Evolutionary conservation across 140 eudicot species (phyloP).

Genomic region (Flaveria floridana): DNA sequence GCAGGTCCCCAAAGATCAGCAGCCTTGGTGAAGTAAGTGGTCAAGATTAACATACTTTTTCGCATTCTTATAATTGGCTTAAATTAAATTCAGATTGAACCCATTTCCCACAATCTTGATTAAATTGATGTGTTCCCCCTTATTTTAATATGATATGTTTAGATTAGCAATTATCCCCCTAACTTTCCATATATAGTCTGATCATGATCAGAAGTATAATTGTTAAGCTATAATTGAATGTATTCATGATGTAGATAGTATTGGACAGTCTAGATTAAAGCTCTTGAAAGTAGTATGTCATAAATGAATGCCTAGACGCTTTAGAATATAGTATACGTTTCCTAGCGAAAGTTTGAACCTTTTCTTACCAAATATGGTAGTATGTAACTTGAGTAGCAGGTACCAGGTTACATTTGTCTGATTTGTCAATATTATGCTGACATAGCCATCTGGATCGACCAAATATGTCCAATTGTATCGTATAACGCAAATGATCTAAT

Average conservation of each 20-base stretch:
- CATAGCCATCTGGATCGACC: not conserved
- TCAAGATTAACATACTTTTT: not conserved
- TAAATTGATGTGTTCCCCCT: not conserved
- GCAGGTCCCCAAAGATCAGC: conserved; percentile 61
- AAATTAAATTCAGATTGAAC: not conserved
- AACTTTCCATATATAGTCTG: not conserved
- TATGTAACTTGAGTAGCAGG: not conserved
- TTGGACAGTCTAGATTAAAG: not conserved
- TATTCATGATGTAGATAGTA: not conserved
- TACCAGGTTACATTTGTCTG: not conserved
- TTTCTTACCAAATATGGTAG: not conserved
- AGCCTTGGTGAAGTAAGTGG: conserved; percentile 70
- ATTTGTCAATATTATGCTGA: not conserved
- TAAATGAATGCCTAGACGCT: not conserved
- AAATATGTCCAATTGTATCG: not conserved
- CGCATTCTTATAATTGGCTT: not conserved
- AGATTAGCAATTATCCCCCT: not conserved
- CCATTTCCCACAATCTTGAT: not conserved
- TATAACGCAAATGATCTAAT: not conserved
- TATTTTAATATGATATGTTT: not conserved
- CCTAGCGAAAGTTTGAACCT: not conserved
- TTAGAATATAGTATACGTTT: not conserved
- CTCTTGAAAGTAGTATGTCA: not conserved
- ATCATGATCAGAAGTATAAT: not conserved
- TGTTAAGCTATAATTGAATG: not conserved